Base-by-base conservation (phyloP, 331 rosid species). In the Saraca asoca region DNA sequence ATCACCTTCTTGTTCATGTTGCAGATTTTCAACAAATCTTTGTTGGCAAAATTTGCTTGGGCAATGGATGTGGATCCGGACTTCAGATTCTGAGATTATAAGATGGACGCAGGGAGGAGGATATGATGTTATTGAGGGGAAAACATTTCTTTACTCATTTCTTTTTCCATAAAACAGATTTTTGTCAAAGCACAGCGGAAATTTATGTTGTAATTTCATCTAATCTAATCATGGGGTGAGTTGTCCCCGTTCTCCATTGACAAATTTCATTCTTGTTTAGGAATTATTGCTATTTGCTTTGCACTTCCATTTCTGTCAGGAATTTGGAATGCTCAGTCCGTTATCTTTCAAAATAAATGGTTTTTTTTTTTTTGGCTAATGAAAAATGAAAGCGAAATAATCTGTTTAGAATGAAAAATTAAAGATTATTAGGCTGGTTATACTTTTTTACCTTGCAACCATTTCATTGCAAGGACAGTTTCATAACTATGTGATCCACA, bases 31-130 rank as follows among this genome's bases (percentile, higher is more conserved):
- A 91, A 86, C 81, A 94, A 94, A 75, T 83, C 97, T 64, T 89
- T 86, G 74, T 80, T 94, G 74, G 96, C 91, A 7, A 94, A 94
- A 63, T 94, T 94, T 72, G 64, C 80, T 39, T 94, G 98, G 98
- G 83, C 98, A 72, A 94, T 94, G 98, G 95, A 86, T 49, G 98
- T 94, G 48, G 95, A 88, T 70, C 97, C 96, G 0, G 96, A 81
- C 51, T 94, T 86, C 84, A 90, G 96, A 86, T 91, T 91, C 88
- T 91, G 85, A 91, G 78, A 68, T 62, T 62, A 62, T 39, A 63
- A 33, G 1, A 24, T 24, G 31, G 31, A n/a, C n/a, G n/a, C n/a
- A 18, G 43, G 31, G 58, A 66, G 70, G 80, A 69, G 74, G 70
- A 65, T 56, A 24, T 70, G 73, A 8, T 46, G 56, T 20, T n/a